A percentile compares a stretch with the other conserved stretches of the same genome.
Evolutionary conservation across 257 asterid genomes (phyloP).

Genomic region (Solanum medicagineum): DNA sequence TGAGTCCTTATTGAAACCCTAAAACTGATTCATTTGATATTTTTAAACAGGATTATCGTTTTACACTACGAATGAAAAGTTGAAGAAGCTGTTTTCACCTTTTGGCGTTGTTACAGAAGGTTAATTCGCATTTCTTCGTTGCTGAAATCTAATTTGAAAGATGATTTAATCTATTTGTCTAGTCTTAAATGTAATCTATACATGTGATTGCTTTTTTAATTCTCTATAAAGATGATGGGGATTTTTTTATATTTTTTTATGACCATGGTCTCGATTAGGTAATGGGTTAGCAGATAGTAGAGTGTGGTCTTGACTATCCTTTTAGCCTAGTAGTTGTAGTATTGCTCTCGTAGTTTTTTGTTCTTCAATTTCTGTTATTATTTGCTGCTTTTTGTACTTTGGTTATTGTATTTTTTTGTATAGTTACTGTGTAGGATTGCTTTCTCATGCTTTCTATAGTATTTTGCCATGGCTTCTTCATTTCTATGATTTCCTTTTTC

Average conservation of each 20-base stretch:
- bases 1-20: neutral
- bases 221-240: neutral
- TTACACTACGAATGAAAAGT: constrained; percentile 40
- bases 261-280: neutral
- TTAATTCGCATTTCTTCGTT: neutral
- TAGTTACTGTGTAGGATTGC: neutral
- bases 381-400: neutral
- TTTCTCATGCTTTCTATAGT: neutral
- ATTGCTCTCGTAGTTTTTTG: neutral
- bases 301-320: neutral
- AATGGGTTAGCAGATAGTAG: neutral
- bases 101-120: constrained; percentile 55
- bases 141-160: neutral
- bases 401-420: neutral
- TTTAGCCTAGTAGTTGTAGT: neutral
- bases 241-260: no score
- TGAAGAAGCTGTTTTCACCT: constrained; percentile 45
- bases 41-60: constrained; percentile 48
- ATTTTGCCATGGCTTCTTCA: neutral
- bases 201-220: neutral
- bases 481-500: neutral
- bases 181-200: neutral
- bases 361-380: neutral
- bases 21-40: neutral
- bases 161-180: neutral